Evolutionary conservation across 768 basidiomycete species (phyloP).

Genomic region (Tephrocybe sp.): DNA sequence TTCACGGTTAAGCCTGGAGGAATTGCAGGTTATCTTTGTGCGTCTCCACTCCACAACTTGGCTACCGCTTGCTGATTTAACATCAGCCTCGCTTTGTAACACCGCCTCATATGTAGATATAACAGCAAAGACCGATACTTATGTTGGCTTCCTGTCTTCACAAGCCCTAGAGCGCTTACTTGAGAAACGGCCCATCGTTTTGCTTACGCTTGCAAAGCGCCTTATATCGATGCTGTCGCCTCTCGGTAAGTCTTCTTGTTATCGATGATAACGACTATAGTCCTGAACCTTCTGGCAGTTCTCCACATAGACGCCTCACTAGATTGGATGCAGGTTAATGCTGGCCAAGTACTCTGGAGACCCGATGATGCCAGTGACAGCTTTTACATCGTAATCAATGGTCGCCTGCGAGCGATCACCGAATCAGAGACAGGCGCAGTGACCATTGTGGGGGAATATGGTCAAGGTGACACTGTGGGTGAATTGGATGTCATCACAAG

Average conservation of each 20-base stretch:
- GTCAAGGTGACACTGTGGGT: slow-evolving; percentile 95
- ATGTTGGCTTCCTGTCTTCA: slow-evolving; percentile 92
- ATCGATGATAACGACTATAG: background rate
- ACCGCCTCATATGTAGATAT: slow-evolving; percentile 97
- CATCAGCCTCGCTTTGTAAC: slow-evolving; percentile 81
- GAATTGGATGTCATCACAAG: slow-evolving; percentile 97
- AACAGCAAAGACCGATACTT: slow-evolving; percentile 96
- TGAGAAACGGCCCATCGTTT: slow-evolving; percentile 92
- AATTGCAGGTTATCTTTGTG: slow-evolving; percentile 94
- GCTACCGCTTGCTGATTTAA: background rate
- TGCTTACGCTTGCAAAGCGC: slow-evolving; percentile 94
- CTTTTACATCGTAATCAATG: slow-evolving; percentile 98
- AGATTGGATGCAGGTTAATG: slow-evolving; percentile 98
- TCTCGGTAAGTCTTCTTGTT: slow-evolving; percentile 54
- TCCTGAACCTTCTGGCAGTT: slow-evolving; percentile 43
- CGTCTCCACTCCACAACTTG: slow-evolving; percentile 12
- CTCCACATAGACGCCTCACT: slow-evolving; percentile 95
- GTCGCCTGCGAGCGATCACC: slow-evolving; percentile 85
- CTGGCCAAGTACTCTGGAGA: slow-evolving; percentile 93
- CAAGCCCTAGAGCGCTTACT: slow-evolving; percentile 86
- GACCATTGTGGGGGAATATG: slow-evolving; percentile 87
- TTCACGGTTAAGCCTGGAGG: slow-evolving; percentile 98
- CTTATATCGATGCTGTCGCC: slow-evolving; percentile 93
- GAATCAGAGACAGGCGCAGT: slow-evolving; percentile 78
- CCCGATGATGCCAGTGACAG: slow-evolving; percentile 89